Conservation (phyloP, 441 rosid genomes). For the Pelargonium myrrhifolium region DNA sequence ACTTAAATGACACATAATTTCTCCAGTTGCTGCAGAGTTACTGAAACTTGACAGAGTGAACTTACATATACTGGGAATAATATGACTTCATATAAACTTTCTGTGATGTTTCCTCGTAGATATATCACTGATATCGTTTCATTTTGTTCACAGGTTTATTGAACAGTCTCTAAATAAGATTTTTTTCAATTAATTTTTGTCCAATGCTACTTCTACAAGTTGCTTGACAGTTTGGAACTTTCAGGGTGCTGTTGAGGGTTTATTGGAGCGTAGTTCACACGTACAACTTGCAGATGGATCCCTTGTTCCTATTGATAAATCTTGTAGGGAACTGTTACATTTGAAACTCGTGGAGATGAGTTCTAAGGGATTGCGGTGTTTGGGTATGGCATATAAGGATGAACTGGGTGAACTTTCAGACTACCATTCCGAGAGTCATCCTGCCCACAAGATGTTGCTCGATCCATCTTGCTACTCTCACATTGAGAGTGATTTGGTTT, state of each 20-base stretch:
- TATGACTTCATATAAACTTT: conserved; percentile 31
- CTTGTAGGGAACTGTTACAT: conserved; percentile 25
- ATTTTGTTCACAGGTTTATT: neutral
- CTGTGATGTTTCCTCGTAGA: conserved; percentile 35
- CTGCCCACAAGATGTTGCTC: conserved; percentile 73
- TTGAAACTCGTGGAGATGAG: conserved; percentile 29
- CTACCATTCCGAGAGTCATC: conserved; percentile 52
- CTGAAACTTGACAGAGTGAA: too few relatives aligned
- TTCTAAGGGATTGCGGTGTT: conserved; percentile 35
- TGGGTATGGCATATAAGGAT: conserved; percentile 43
- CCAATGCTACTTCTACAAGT: neutral
- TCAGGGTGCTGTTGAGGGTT: conserved; percentile 48
- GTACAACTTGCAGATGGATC: conserved; percentile 43
- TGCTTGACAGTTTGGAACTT: conserved; percentile 4
- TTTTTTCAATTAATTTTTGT: neutral
- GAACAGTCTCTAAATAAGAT: neutral
- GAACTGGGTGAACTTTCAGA: conserved; percentile 36
- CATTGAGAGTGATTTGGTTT: conserved; percentile 71
- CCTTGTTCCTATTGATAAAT: conserved; percentile 29
- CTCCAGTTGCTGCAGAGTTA: too few relatives aligned
- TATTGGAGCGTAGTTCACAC: conserved; percentile 39
- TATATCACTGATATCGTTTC: conserved; percentile 57
- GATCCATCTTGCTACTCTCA: conserved; percentile 66
- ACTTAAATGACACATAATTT: too few relatives aligned
- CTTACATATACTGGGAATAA: too few relatives aligned